Evolutionary conservation across 2,329 filamentous ascomycete species (phyloP).

Genomic region (Verticillium dahliae): DNA sequence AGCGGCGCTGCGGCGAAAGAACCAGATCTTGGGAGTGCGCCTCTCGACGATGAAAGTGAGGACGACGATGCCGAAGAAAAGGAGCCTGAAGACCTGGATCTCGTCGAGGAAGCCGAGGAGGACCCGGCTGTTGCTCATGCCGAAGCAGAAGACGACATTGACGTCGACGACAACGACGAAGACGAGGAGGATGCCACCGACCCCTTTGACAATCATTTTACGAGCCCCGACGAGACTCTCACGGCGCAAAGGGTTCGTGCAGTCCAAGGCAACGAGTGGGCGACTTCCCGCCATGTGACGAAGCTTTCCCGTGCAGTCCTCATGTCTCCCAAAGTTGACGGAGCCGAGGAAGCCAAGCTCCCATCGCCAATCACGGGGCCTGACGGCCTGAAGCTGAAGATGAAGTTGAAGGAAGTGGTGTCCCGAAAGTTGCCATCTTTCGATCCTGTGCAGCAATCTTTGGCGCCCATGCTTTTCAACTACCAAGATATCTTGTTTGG

Average conservation of each 20-base stretch:
- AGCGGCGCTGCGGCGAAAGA: slow-evolving; percentile 17
- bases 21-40: slow-evolving; percentile 2
- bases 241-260: slow-evolving; percentile 47
- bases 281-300: slow-evolving; percentile 36
- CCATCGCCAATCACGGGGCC: slow-evolving; percentile 30
- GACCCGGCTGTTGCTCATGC: slow-evolving; percentile 13
- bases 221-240: slow-evolving; percentile 55
- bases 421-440: slow-evolving; percentile 50
- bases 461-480: slow-evolving; percentile 70
- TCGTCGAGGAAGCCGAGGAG: slow-evolving; percentile 10
- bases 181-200: slow-evolving; percentile 46
- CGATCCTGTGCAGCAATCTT: slow-evolving; percentile 51
- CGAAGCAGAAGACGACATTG: slow-evolving; percentile 14
- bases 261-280: slow-evolving; percentile 44
- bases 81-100: slow-evolving; percentile 20
- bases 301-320: slow-evolving; percentile 42
- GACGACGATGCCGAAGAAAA: slow-evolving; percentile 13
- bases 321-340: slow-evolving; percentile 35
- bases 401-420: slow-evolving; percentile 54
- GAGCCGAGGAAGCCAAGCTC: slow-evolving; percentile 22
- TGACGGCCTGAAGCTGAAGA: slow-evolving; percentile 58
- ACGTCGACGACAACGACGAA: slow-evolving; percentile 13
- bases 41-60: slow-evolving; percentile 13
- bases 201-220: slow-evolving; percentile 78
- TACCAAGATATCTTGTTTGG: slow-evolving; percentile 79